Base-by-base conservation (phyloP, 768 basidiomycete species). In the Leccinum truebloodii region DNA sequence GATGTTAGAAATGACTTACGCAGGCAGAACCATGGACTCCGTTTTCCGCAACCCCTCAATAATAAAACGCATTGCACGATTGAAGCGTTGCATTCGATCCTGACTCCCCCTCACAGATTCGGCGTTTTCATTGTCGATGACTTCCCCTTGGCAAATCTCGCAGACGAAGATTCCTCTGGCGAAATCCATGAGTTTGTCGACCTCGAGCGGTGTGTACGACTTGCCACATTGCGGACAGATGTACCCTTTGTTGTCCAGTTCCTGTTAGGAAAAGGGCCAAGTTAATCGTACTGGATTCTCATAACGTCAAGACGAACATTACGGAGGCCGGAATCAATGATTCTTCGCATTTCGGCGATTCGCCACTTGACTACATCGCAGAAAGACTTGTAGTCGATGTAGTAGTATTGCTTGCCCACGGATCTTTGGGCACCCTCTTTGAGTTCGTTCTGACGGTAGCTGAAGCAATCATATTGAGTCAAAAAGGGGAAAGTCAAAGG, bases 301-400 rank as follows among this genome's bases (percentile, higher is more conserved):
- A 24, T 30, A 52, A 53, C 0, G 48, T 59, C 18, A 39, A 24
- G 35, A 78, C 86, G 58, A 61, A 94, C 95, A 75, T 95, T 94
- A 64, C 94, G 89, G 65, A 96, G 80, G 56, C 87, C 88, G 34
- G 90, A 87, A 76, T 98, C 95, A 63, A 99, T 94, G 61, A 86
- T 86, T 63, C 87, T 83, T 63, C 92, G 84, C 93, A 98, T 95
- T 71, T 92, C 90, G 5, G 92, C 92, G 57, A 98, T 86, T 44
- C 95, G 83, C 93, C 96, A 99, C 74, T 98, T 98, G 75, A 96
- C 92, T 51, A 98, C 95, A 75, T 98, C 95, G 76, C 93, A 95
- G 72, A 98, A 95, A 70, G 88, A 86, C 68, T 94, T 86, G 75
- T 96, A 95, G 77, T 99, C 89, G 72, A 99, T 91, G 77, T 93